phyloP scores from a whole-genome alignment of 441 rosid species.

The Codiaeum variegatum region DNA sequence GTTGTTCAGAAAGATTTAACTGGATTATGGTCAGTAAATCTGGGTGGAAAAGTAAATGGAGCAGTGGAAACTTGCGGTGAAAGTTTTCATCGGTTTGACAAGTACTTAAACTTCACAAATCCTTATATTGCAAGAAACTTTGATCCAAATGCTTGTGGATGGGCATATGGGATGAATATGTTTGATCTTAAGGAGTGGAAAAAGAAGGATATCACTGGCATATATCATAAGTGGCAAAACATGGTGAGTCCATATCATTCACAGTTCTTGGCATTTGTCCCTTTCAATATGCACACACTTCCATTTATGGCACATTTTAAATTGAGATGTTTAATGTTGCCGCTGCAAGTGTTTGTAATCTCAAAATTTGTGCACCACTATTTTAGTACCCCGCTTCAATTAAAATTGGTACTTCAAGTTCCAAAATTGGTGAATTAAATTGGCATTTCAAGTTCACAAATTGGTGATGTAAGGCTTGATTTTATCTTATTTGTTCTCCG shows the following conservation, averaged over 20 bases:
- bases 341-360: neutral
- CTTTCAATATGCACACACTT: neutral
- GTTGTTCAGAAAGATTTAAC: slow-evolving; percentile 95
- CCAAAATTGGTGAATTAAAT: neutral
- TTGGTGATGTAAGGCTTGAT: neutral
- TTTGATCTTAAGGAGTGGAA: slow-evolving; percentile 92
- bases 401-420: neutral
- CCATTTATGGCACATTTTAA: neutral
- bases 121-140: slow-evolving; percentile 85
- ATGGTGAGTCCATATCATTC: slow-evolving; percentile 47
- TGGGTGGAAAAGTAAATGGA: slow-evolving; percentile 90
- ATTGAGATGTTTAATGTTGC: neutral
- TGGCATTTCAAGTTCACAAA: neutral
- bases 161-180: slow-evolving; percentile 99
- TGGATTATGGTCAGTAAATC: slow-evolving; percentile 74
- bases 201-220: slow-evolving; percentile 89
- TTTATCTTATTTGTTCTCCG: neutral
- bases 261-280: neutral
- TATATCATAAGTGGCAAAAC: slow-evolving; percentile 97
- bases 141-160: slow-evolving; percentile 95
- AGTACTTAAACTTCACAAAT: slow-evolving; percentile 87
- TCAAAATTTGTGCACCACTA: neutral
- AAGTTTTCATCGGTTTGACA: slow-evolving; percentile 94
- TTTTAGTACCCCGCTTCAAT: neutral
- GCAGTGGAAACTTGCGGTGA: slow-evolving; percentile 98